These are phyloP conservation scores for Penicillium sp. DNA, from an alignment of 2,329 filamentous ascomycete species.

Conservation along the genomic window DNA sequence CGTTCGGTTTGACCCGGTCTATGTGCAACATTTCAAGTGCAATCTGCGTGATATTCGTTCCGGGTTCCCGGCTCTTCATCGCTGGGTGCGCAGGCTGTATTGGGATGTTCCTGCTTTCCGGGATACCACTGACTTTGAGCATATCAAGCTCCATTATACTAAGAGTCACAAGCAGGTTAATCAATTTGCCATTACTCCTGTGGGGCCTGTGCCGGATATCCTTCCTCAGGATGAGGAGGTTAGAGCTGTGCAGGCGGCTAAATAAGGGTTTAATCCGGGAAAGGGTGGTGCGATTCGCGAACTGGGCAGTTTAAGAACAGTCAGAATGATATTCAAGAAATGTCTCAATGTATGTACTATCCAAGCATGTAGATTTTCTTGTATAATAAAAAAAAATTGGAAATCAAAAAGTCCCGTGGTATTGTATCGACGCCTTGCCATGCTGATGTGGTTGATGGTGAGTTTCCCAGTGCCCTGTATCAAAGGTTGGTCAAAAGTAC, in stretches of 20 bases:
- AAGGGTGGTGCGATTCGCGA: neutral
- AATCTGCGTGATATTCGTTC: slow-evolving; percentile 81
- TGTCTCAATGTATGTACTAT: neutral
- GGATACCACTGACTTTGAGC: slow-evolving; percentile 84
- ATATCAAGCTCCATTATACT: slow-evolving; percentile 82
- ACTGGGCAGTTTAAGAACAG: neutral
- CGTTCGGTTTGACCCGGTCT: slow-evolving; percentile 70
- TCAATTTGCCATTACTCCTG: slow-evolving; percentile 69
- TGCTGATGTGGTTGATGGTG: slow-evolving; percentile 26
- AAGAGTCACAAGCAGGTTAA: slow-evolving; percentile 66
- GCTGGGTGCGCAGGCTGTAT: slow-evolving; percentile 79
- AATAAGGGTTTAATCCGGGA: slow-evolving; percentile 1
- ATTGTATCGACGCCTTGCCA: slow-evolving; percentile 33
- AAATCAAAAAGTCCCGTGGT: slow-evolving; percentile 21
- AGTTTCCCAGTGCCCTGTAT: slow-evolving; percentile 10
- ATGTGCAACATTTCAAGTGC: slow-evolving; percentile 79
- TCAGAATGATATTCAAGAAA: neutral
- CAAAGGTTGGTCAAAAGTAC: slow-evolving; percentile 6
- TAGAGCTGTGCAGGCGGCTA: slow-evolving; percentile 23
- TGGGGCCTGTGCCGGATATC: slow-evolving; percentile 82
- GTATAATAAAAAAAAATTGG: slow-evolving; percentile 15
- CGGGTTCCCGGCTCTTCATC: slow-evolving; percentile 77
- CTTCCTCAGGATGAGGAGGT: slow-evolving; percentile 77
- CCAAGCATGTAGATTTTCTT: neutral
- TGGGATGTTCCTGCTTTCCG: slow-evolving; percentile 77